Evolutionary conservation across 306 rosid species (phyloP), one percentile per base, ranked within the genome.

Genomic region (Crotalaria pallida): DNA sequence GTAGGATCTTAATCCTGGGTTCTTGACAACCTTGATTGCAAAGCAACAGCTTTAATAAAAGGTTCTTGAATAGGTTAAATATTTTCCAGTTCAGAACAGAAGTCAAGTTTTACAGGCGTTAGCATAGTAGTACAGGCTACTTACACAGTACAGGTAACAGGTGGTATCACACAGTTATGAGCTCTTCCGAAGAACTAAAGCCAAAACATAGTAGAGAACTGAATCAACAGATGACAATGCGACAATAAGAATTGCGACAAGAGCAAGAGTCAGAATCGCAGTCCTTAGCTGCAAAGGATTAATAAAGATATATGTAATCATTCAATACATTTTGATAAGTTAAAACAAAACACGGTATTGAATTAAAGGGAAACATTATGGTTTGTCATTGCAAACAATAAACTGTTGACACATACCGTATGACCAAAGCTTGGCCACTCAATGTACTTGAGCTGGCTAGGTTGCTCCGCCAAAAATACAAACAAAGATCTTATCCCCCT

Each of bases 351-450:
- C 16, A 19, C 10, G 10, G 10, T 6, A 67, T 53, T 9, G 31
- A 23, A 23, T 40, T 41, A 73, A 29, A 5, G 40, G 12, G 52
- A 72, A 24, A 17, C 53, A 6, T 59, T n/a, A 21, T 21, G 64
- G 67, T 21, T 21, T 50, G 52, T 49, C 71, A 63, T 61, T 12
- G 3, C 3, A 48, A 71, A 60, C 41, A 59, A 67, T 33, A 19
- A 65, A 70, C 56, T 26, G 26, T 33, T 6, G 29, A 50, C 43
- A 73, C 93, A 34, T 86, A 92, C 96, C 85, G 92, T 88, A 86
- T 58, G 85, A 55, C 77, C 78, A 71, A 92, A 88, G 77, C 83
- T 78, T 10, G 96, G 98, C 96, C 98, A 92, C 64, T 92, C 96
- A 34, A 90, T 82, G 79, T 88, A 88, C 78, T 87, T 92, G 53